Base-by-base conservation (phyloP, 768 basidiomycete species). In the Kwoniella heveanensis region DNA sequence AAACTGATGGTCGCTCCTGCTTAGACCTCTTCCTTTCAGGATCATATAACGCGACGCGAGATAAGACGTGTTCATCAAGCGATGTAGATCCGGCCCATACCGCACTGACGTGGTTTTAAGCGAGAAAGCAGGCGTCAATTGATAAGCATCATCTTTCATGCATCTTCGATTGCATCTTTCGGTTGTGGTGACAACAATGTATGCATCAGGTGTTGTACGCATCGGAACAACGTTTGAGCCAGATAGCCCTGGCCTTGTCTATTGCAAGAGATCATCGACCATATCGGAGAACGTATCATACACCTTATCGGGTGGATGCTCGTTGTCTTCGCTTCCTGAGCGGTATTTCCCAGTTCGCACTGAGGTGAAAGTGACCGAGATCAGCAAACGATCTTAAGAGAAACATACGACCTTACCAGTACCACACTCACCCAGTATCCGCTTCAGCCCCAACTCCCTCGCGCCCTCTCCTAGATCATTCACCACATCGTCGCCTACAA, bases 301-400 rank as follows among this genome's bases (percentile, higher is more conserved):
- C 2, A 86, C 78, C 66, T 85, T 84, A 72, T 88, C 85, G 2
- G 86, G 86, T 27, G 83, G 81, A 6, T 72, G 65, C 1, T 77
- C 65, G 0, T 81, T 83, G 17, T 48, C 57, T 74, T 89, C 88
- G 67, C 87, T 86, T 2, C 86, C 87, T 2, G 79, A 21, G 1
- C 88, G 82, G 72, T 88, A 89, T 70, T 89, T 90, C 12, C 89
- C 88, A 5, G 88, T 88, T 71, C 82, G 83, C 24, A 88, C 88
- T 86, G 60, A 46, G 46, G 46, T 47, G n/a, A n/a, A n/a, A n/a
- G n/a, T n/a, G n/a, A n/a, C n/a, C n/a, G n/a, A n/a, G n/a, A n/a
- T n/a, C n/a, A n/a, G n/a, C n/a, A n/a, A n/a, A n/a, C n/a, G n/a
- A n/a, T n/a, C n/a, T n/a, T n/a, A n/a, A n/a, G n/a, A n/a, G n/a